Evolutionary conservation across 768 basidiomycete species (phyloP).

Genomic region (Lentinula guzmanii): DNA sequence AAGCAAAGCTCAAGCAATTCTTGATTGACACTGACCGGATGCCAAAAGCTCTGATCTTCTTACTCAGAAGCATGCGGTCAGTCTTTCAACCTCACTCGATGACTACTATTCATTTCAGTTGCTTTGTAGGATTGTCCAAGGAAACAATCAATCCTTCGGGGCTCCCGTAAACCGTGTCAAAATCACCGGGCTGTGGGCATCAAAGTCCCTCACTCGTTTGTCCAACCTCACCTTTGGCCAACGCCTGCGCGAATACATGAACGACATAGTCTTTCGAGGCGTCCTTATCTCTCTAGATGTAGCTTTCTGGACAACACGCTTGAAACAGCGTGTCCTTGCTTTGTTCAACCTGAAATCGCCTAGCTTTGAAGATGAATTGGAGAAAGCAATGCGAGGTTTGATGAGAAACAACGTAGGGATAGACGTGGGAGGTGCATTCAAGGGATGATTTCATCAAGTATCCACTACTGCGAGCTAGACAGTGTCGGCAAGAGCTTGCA

Average conservation of each 20-base stretch:
- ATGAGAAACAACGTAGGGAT: conserved; percentile 79
- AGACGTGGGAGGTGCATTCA: conserved; percentile 58
- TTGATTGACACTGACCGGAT: conserved; percentile 69
- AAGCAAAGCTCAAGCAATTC: conserved; percentile 59
- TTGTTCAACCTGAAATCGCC: conserved; percentile 34
- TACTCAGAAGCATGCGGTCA: conserved; percentile 72
- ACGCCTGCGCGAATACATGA: conserved; percentile 46
- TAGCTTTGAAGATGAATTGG: conserved; percentile 80
- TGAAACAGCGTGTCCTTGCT: conserved; percentile 42
- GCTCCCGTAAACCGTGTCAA: conserved; percentile 89
- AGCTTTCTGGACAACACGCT: conserved; percentile 58
- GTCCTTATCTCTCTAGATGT: conserved; percentile 68
- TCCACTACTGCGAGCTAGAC: too few species aligned
- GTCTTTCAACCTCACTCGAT: background rate
- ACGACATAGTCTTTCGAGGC: conserved; percentile 55
- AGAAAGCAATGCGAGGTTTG: conserved; percentile 65
- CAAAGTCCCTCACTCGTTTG: conserved; percentile 51
- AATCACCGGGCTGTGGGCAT: conserved; percentile 81
- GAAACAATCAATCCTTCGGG: conserved; percentile 79
- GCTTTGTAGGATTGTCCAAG: conserved; percentile 40
- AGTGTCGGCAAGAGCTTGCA: too few species aligned
- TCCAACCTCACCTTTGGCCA: conserved; percentile 32
- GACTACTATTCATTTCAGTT: background rate
- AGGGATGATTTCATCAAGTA: conserved; percentile 14
- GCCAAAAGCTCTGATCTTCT: conserved; percentile 72